Conservation (phyloP, 148 eudicot species). For the Bassia scoparia region DNA sequence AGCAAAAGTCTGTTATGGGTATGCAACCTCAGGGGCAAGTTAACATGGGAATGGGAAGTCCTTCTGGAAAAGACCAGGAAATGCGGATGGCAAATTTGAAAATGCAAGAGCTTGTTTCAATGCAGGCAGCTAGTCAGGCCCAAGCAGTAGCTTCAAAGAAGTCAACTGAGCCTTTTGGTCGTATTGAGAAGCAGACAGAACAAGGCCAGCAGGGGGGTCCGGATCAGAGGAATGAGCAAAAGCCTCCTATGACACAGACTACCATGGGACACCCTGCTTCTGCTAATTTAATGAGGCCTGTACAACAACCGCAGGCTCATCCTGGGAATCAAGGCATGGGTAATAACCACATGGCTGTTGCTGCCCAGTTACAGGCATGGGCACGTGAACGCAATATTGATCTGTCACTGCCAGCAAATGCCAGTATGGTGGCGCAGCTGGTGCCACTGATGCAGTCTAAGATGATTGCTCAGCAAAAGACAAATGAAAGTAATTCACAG, state of each 20-base stretch:
- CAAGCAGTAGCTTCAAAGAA: constrained; percentile 60
- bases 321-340: constrained; percentile 52
- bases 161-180: constrained; percentile 48
- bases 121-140: constrained; percentile 54
- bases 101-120: constrained; percentile 47
- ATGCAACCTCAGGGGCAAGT: constrained; percentile 65
- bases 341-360: constrained; percentile 57
- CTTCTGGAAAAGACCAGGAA: constrained; percentile 60
- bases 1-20: constrained; percentile 60
- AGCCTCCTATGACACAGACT: constrained; percentile 45
- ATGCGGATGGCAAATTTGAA: constrained; percentile 39
- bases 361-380: constrained; percentile 86
- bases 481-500: constrained; percentile 62
- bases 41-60: constrained; percentile 51
- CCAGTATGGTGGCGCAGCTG: constrained; percentile 71
- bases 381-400: constrained; percentile 86
- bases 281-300: constrained; percentile 44
- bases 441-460: constrained; percentile 82
- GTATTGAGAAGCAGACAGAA: constrained; percentile 48
- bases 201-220: constrained; percentile 38
- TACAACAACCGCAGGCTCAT: constrained; percentile 49
- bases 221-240: constrained; percentile 61
- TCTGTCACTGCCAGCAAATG: constrained; percentile 77
- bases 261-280: constrained; percentile 46
- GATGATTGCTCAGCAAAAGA: constrained; percentile 66